Conservation (phyloP, 23 red algal genomes). For the Chondrus crispus region DNA sequence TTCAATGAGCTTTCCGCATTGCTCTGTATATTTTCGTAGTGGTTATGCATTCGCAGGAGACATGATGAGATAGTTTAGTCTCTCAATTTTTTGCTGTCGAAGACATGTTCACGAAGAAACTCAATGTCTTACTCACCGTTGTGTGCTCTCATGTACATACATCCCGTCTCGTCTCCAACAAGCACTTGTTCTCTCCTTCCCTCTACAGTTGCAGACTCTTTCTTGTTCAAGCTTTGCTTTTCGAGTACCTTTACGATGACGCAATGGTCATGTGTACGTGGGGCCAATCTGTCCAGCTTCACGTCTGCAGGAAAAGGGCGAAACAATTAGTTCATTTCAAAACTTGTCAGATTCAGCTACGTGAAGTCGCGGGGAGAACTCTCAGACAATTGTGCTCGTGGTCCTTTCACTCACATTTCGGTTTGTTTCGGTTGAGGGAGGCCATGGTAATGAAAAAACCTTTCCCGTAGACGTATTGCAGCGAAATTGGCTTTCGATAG, state of each 20-base stretch:
- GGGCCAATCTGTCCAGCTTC: conserved; percentile 2
- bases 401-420: background rate
- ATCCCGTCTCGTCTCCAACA: conserved; percentile 1
- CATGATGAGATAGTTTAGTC: too few species aligned
- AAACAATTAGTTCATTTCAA: too few species aligned
- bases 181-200: background rate
- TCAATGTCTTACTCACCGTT: background rate
- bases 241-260: background rate
- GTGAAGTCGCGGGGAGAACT: too few species aligned
- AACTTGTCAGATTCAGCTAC: too few species aligned
- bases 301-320: background rate
- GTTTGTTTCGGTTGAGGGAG: background rate
- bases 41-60: too few species aligned
- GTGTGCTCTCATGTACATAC: background rate
- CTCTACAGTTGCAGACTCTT: background rate
- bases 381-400: too few species aligned
- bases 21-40: background rate
- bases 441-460: too few species aligned
- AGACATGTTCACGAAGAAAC: too few species aligned
- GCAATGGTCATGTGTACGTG: background rate
- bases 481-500: too few species aligned
- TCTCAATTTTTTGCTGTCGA: too few species aligned
- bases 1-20: background rate
- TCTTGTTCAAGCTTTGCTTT: background rate
- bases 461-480: too few species aligned